Evolutionary conservation across 257 asterid genomes (phyloP).

Genomic region (Nemophila menziesii): DNA sequence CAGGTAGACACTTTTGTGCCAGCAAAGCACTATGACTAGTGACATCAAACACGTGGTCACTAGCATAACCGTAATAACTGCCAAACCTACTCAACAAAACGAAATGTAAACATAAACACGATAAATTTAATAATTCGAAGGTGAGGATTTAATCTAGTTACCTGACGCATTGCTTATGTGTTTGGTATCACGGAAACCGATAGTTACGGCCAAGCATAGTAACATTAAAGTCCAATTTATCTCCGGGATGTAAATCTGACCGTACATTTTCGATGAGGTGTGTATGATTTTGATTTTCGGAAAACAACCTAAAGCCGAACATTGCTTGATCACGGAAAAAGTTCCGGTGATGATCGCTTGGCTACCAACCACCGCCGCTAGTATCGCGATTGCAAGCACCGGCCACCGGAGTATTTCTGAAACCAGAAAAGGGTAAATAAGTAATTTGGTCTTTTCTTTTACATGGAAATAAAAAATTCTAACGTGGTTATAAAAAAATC

Average conservation of each 20-base stretch:
- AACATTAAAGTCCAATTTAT: slow-evolving; percentile 88
- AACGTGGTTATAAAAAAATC: too few species aligned
- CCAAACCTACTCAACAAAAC: slow-evolving; percentile 52
- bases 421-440: slow-evolving; percentile 2
- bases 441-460: too few species aligned
- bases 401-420: slow-evolving; percentile 81
- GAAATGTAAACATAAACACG: slow-evolving; percentile 2
- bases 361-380: slow-evolving; percentile 97
- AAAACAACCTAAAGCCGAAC: slow-evolving; percentile 90
- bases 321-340: slow-evolving; percentile 86
- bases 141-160: slow-evolving; percentile 7
- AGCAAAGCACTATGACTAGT: slow-evolving; percentile 76
- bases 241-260: slow-evolving; percentile 92
- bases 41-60: slow-evolving; percentile 93
- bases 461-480: too few species aligned
- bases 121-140: not conserved
- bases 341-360: slow-evolving; percentile 94
- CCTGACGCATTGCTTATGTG: slow-evolving; percentile 98
- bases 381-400: slow-evolving; percentile 88
- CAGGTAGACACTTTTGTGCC: slow-evolving; percentile 49
- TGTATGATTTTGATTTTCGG: slow-evolving; percentile 76
- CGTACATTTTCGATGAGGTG: slow-evolving; percentile 78
- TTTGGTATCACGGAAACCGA: slow-evolving; percentile 83
- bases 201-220: slow-evolving; percentile 80
- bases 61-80: slow-evolving; percentile 92